phyloP scores from a whole-genome alignment of 495 filamentous ascomycete species.

The Hypoxylon crocopeplum region DNA sequence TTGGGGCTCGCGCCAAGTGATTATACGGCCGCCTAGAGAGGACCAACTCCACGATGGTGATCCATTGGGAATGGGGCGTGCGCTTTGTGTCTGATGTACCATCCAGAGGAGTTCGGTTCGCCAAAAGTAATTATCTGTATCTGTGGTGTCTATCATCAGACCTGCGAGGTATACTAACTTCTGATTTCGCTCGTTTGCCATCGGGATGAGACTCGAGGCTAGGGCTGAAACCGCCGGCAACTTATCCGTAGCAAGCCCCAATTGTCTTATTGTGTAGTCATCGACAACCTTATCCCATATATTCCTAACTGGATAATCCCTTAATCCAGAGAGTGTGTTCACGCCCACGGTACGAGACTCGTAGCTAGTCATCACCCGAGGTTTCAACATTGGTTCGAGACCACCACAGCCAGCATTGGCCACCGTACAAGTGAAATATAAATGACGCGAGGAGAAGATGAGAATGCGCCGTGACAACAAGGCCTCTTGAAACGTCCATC shows the following conservation, averaged over 20 bases:
- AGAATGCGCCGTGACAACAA: conserved; percentile 34
- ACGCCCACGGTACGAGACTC: conserved; percentile 17
- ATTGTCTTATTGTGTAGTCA: conserved; percentile 14
- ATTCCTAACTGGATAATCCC: conserved; percentile 5
- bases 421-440: conserved; percentile 26
- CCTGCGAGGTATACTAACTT: conserved; percentile 26
- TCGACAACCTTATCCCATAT: conserved; percentile 19
- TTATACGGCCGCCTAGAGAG: conserved; percentile 7
- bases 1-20: conserved; percentile 1
- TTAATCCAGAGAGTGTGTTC: conserved; percentile 17
- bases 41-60: conserved; percentile 19
- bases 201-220: conserved; percentile 17
- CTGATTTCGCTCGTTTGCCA: conserved; percentile 18
- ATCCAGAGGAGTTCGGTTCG: conserved; percentile 23
- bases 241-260: conserved; percentile 25
- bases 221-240: conserved; percentile 30
- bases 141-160: conserved; percentile 15
- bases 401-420: conserved; percentile 28
- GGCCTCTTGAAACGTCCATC: conserved; percentile 40
- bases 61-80: not conserved
- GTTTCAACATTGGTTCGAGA: conserved; percentile 3
- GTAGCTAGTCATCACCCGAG: conserved; percentile 13
- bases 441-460: conserved; percentile 26
- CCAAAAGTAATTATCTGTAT: conserved; percentile 13
- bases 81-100: not conserved